Percentiles rank a stretch among this genome's conserved stretches.
Evolutionary conservation across 768 basidiomycete species (phyloP).

Genomic region (Pholiota conissans): DNA sequence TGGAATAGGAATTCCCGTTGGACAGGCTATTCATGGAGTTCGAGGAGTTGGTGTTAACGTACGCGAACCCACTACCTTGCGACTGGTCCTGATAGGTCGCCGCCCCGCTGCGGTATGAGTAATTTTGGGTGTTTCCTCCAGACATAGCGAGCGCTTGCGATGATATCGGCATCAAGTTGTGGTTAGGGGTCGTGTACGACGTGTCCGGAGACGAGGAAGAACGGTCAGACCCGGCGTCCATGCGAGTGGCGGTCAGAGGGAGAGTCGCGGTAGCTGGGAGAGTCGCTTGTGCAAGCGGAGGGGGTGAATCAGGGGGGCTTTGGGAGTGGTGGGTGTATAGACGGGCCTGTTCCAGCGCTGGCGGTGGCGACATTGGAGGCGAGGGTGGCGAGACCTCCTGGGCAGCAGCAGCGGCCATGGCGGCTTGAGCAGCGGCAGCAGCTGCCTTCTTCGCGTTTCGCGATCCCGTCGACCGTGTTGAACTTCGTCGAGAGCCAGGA

Average conservation of each 20-base stretch:
- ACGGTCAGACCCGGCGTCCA: slow-evolving; percentile 12
- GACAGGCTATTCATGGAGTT: slow-evolving; percentile 23
- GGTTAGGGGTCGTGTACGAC: slow-evolving; percentile 34
- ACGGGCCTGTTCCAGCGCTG: slow-evolving; percentile 45
- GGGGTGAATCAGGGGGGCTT: slow-evolving; percentile 56
- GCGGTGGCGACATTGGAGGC: slow-evolving; percentile 37
- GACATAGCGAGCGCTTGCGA: slow-evolving; percentile 16
- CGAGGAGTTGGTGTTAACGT: slow-evolving; percentile 37
- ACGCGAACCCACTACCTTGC: slow-evolving; percentile 33
- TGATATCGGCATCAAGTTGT: slow-evolving; percentile 24
- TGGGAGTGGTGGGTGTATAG: slow-evolving; percentile 31
- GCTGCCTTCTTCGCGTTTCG: slow-evolving; percentile 31
- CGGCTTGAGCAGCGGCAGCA: slow-evolving; percentile 16
- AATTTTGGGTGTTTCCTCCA: slow-evolving; percentile 14
- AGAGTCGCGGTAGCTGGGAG: slow-evolving; percentile 39
- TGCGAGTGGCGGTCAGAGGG: slow-evolving; percentile 8
- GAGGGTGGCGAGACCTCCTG: slow-evolving; percentile 24
- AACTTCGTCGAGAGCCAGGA: slow-evolving; percentile 72
- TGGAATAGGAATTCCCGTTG: slow-evolving; percentile 29
- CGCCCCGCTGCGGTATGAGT: slow-evolving; percentile 40
- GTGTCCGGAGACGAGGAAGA: slow-evolving; percentile 48
- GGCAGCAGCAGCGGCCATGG: slow-evolving; percentile 8
- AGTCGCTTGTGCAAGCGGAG: slow-evolving; percentile 52
- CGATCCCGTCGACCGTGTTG: slow-evolving; percentile 54
- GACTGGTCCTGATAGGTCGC: slow-evolving; percentile 46